These are phyloP conservation scores for Pseudopithomyces maydicus DNA, from an alignment of 2,329 filamentous ascomycete species.

Conservation along the genomic window DNA sequence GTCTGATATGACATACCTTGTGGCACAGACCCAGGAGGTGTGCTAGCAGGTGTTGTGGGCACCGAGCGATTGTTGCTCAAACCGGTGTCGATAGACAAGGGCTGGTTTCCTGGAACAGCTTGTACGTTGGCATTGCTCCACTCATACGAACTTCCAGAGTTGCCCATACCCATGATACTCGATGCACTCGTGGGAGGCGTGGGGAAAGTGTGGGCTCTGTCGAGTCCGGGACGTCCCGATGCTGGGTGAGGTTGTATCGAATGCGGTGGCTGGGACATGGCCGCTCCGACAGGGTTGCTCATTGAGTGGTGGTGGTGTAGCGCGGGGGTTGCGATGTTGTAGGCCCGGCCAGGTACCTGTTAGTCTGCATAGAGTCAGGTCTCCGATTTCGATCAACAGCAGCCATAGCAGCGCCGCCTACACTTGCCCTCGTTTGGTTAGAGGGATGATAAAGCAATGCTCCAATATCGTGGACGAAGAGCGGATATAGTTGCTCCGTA, in stretches of 20 bases:
- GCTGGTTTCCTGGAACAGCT: slow-evolving; percentile 64
- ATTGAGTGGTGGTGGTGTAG: slow-evolving; percentile 75
- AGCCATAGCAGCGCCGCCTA: slow-evolving; percentile 73
- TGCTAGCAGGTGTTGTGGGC: slow-evolving; percentile 88
- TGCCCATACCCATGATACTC: slow-evolving; percentile 77
- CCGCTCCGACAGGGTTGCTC: slow-evolving; percentile 61
- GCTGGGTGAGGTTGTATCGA: slow-evolving; percentile 65
- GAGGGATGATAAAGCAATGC: slow-evolving; percentile 91
- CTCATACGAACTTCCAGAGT: slow-evolving; percentile 75
- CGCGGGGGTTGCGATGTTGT: slow-evolving; percentile 67
- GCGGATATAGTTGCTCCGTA: slow-evolving; percentile 88
- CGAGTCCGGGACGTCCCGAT: slow-evolving; percentile 67
- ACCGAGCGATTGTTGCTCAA: slow-evolving; percentile 82
- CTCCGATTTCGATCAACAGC: slow-evolving; percentile 66
- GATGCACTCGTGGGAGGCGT: slow-evolving; percentile 94
- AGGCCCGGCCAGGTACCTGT: slow-evolving; percentile 63
- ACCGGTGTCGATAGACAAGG: slow-evolving; percentile 80
- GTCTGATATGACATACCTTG: slow-evolving; percentile 79
- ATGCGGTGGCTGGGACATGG: slow-evolving; percentile 70
- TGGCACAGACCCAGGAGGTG: slow-evolving; percentile 80
- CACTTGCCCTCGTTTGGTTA: slow-evolving; percentile 80
- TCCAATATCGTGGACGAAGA: slow-evolving; percentile 97
- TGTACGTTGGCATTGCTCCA: slow-evolving; percentile 64
- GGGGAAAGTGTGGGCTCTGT: slow-evolving; percentile 89
- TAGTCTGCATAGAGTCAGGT: slow-evolving; percentile 48